Percentiles rank a stretch among this genome's conserved stretches.
phyloP scores from a whole-genome alignment of 2,329 filamentous ascomycete genomes.

The Exserohilum rostratum region DNA sequence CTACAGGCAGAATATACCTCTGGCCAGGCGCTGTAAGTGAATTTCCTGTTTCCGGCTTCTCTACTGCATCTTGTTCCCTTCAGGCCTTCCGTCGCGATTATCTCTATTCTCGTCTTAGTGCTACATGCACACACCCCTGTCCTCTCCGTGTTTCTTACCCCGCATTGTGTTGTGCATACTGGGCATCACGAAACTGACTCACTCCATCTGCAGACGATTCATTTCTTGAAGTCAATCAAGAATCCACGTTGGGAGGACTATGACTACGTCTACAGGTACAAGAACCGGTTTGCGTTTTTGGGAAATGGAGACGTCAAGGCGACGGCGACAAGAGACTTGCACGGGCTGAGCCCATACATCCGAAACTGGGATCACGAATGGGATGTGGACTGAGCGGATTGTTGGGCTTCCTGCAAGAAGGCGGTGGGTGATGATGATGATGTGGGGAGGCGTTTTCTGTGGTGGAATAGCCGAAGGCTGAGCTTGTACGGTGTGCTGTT shows the following conservation, averaged over 20 bases:
- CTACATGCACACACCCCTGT: neutral
- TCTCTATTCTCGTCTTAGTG: neutral
- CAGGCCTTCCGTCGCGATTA: neutral
- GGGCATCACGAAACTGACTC: slow-evolving; percentile 33
- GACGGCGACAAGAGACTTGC: slow-evolving; percentile 47
- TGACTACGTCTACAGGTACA: slow-evolving; percentile 50
- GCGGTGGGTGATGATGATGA: too few species aligned
- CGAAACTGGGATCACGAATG: slow-evolving; percentile 54
- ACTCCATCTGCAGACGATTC: slow-evolving; percentile 37
- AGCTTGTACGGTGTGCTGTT: neutral
- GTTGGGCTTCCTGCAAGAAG: too few species aligned
- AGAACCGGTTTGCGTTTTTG: slow-evolving; percentile 41
- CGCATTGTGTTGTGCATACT: slow-evolving; percentile 19
- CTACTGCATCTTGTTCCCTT: neutral
- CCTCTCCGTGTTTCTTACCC: neutral
- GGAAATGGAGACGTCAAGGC: slow-evolving; percentile 54
- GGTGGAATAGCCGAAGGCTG: neutral
- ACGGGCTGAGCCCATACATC: slow-evolving; percentile 54
- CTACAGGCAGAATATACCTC: slow-evolving; percentile 41
- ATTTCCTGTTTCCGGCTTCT: neutral
- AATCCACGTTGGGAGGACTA: slow-evolving; percentile 54
- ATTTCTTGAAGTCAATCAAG: slow-evolving; percentile 49
- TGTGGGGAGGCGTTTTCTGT: too few species aligned
- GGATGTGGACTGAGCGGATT: slow-evolving; percentile 49
- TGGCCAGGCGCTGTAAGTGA: slow-evolving; percentile 42